A percentile compares a stretch with the other conserved stretches of the same genome.
Conservation (phyloP, 2,329 filamentous ascomycete species). For the Neoascochyta sp. region DNA sequence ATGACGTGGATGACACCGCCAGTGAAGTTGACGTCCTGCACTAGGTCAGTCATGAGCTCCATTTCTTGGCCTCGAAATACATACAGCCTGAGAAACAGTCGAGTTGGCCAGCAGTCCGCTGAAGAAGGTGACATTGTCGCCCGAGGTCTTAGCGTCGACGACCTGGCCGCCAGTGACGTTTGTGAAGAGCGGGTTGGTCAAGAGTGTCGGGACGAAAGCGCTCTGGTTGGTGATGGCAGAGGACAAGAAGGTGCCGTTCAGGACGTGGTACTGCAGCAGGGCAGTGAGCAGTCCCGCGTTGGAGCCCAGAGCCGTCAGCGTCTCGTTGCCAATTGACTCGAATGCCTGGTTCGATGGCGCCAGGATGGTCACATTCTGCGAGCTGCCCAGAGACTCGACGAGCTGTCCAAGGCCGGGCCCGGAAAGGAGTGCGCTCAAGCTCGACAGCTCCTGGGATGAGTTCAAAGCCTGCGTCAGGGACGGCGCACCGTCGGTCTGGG, state of each 20-base stretch:
- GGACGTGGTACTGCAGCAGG: conserved; percentile 56
- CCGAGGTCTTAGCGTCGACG: conserved; percentile 45
- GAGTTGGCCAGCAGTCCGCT: conserved; percentile 52
- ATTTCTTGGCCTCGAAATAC: conserved; percentile 13
- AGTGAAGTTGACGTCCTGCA: conserved; percentile 43
- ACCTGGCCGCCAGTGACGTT: conserved; percentile 60
- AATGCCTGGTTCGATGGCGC: conserved; percentile 56
- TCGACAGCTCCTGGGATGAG: conserved; percentile 24
- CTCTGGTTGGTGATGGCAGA: conserved; percentile 39
- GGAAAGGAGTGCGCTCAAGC: conserved; percentile 36
- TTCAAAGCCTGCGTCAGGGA: conserved; percentile 17
- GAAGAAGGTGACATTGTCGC: conserved; percentile 49
- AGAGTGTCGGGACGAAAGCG: conserved; percentile 47
- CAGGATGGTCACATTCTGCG: conserved; percentile 55
- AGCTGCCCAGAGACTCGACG: conserved; percentile 35
- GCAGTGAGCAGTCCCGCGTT: conserved; percentile 40
- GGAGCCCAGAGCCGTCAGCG: conserved; percentile 23
- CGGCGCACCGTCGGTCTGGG: conserved; percentile 19
- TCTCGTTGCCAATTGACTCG: conserved; percentile 37
- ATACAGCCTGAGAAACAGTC: conserved; percentile 49
- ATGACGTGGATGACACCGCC: conserved; percentile 49
- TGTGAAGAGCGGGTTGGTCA: conserved; percentile 52
- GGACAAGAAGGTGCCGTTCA: conserved; percentile 50
- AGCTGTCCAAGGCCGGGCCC: conserved; percentile 33
- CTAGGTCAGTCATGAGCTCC: conserved; percentile 1